These are phyloP conservation scores for Ajuga reptans DNA, from an alignment of 305 asterid species.

Conservation along the genomic window DNA sequence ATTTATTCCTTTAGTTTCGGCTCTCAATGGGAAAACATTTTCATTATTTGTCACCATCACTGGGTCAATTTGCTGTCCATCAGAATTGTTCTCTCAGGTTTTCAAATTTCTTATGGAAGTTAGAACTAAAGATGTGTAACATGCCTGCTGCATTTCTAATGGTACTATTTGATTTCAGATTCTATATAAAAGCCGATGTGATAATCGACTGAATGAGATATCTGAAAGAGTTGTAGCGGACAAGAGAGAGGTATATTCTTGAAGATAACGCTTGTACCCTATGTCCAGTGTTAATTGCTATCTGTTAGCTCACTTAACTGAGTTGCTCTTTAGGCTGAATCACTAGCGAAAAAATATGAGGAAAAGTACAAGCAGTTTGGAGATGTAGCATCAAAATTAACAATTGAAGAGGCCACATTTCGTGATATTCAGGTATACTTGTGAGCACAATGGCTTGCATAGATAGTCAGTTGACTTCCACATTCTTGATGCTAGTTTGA, in stretches of 20 bases:
- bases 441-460: slow-evolving; percentile 1
- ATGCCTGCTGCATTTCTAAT: slow-evolving; percentile 19
- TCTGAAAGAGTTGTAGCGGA: slow-evolving; percentile 73
- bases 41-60: not conserved
- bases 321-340: slow-evolving; percentile 54
- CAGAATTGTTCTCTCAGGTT: not conserved
- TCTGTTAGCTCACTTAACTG: slow-evolving; percentile 27
- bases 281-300: slow-evolving; percentile 1
- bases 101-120: not conserved
- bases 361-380: slow-evolving; percentile 85
- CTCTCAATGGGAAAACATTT: not conserved
- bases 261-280: slow-evolving; percentile 11
- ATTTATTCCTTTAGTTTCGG: not conserved
- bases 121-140: slow-evolving; percentile 11
- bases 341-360: slow-evolving; percentile 80
- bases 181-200: slow-evolving; percentile 90
- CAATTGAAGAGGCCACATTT: slow-evolving; percentile 92
- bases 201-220: slow-evolving; percentile 85
- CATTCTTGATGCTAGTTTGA: slow-evolving; percentile 17
- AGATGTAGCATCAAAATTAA: slow-evolving; percentile 89
- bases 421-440: slow-evolving; percentile 84
- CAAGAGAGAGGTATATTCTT: slow-evolving; percentile 62
- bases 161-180: slow-evolving; percentile 42
- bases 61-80: not conserved
- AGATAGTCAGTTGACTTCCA: slow-evolving; percentile 4